Base-by-base conservation (phyloP, 1,284 basidiomycete species). In the Thecaphora thlaspeos region DNA sequence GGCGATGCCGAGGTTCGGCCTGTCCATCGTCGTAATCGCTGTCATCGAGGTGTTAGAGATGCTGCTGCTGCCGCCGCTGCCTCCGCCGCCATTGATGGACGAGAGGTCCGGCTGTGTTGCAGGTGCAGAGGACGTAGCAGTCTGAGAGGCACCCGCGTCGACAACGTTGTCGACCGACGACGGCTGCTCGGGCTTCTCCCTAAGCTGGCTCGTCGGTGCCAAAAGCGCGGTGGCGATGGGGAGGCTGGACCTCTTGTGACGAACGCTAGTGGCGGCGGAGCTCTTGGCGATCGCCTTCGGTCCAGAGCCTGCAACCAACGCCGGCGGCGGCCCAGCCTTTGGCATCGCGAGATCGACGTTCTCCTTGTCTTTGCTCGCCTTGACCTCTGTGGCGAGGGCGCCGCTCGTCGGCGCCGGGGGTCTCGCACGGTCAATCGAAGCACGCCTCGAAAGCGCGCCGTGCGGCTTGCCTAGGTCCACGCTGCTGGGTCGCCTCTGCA, bases 1-100 rank as follows among this genome's bases (percentile, higher is more conserved):
- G 18, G 49, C 49, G 36, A 64, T 64, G 28, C 61, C 61, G 22
- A 59, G 45, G 22, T 53, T 48, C 21, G 40, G 47, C 22, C 37
- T 58, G 37, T 24, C 48, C 0, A 44, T 12, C 7, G 26, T 28
- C n/a, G n/a, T n/a, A n/a, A n/a, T n/a, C n/a, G n/a, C n/a, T n/a
- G n/a, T n/a, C n/a, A n/a, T n/a, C 7, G 26, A 28, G 11, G 7
- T 28, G 26, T 11, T 5, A 5, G 26, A 28, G 26, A 11, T 28
- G 26, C 26, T 11, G 26, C 26, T 28, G 26, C 26, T 11, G 18
- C 41, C 23, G 38, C 18, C 28, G 22, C 43, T 34, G 2, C 40
- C 5, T 4, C n/a, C n/a, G n/a, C n/a, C n/a, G n/a, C n/a, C n/a
- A n/a, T n/a, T n/a, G n/a, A n/a, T n/a, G n/a, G n/a, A n/a, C n/a